A percentile compares a stretch with the other conserved stretches of the same genome.
Evolutionary conservation across 1,284 basidiomycete genomes (phyloP).

Genomic region (Ustilago shanxiensis): DNA sequence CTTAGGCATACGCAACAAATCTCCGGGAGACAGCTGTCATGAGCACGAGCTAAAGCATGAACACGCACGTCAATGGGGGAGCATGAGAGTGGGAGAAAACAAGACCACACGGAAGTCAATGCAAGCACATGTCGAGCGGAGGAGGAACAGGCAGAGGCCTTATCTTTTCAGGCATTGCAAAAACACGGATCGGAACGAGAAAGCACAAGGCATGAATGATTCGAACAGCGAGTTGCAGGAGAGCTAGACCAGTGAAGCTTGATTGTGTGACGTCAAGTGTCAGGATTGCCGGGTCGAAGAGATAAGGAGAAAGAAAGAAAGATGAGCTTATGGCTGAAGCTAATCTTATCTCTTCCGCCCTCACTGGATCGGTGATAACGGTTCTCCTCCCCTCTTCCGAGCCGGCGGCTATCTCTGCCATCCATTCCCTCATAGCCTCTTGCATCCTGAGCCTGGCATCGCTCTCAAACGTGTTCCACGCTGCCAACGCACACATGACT

Average conservation of each 20-base stretch:
- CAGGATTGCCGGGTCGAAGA: neutral
- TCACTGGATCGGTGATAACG: neutral
- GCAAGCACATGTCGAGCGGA: too few species aligned
- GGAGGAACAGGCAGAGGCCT: neutral
- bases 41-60: neutral
- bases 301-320: neutral
- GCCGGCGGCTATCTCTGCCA: neutral
- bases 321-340: neutral
- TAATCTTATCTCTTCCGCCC: slow-evolving; percentile 7
- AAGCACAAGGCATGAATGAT: neutral
- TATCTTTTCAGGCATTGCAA: slow-evolving; percentile 1
- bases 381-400: neutral
- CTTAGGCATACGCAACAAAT: slow-evolving; percentile 14
- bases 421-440: neutral
- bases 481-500: neutral
- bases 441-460: neutral
- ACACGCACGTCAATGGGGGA: neutral
- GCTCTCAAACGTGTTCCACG: neutral
- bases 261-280: neutral
- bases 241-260: neutral
- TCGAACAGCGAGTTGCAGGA: neutral
- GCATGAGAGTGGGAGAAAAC: neutral
- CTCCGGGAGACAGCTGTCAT: slow-evolving; percentile 10
- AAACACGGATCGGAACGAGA: neutral
- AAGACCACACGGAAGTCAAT: neutral